phyloP scores from a whole-genome alignment of 2,329 filamentous ascomycete genomes.

The Triangularia setosa region DNA sequence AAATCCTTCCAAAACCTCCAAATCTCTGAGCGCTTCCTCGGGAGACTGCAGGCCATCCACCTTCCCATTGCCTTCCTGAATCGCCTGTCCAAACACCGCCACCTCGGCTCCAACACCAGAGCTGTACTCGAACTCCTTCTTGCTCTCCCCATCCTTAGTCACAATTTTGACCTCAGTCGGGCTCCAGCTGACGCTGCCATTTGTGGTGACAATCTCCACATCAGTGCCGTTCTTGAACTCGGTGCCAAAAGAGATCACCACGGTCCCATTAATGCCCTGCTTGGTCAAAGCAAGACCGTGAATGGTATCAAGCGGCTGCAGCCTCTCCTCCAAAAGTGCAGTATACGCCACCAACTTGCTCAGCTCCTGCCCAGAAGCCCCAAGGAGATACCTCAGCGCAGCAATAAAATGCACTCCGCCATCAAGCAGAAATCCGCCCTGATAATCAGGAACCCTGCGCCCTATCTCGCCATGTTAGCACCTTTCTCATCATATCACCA shows the following conservation, averaged over 20 bases:
- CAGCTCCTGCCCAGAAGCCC: constrained; percentile 41
- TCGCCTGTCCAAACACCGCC: constrained; percentile 28
- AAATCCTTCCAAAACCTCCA: constrained; percentile 30
- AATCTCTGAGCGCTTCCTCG: constrained; percentile 30
- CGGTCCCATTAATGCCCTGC: constrained; percentile 25
- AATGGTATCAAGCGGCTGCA: constrained; percentile 65
- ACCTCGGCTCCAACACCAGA: constrained; percentile 31
- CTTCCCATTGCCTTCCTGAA: constrained; percentile 21
- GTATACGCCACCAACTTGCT: constrained; percentile 52
- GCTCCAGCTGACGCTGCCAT: constrained; percentile 28
- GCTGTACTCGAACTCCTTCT: constrained; percentile 21
- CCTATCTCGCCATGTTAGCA: constrained; percentile 30
- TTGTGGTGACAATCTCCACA: constrained; percentile 29
- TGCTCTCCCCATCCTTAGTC: constrained; percentile 19
- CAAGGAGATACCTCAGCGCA: constrained; percentile 56
- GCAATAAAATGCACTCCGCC: constrained; percentile 71
- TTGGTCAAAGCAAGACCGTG: constrained; percentile 44
- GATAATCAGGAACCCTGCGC: constrained; percentile 66
- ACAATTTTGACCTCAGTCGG: constrained; percentile 22
- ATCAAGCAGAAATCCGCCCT: constrained; percentile 74
- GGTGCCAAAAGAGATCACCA: constrained; percentile 31
- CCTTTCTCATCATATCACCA: not conserved
- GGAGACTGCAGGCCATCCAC: constrained; percentile 28
- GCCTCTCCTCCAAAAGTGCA: constrained; percentile 48
- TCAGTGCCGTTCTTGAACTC: constrained; percentile 30